These are phyloP conservation scores for Hermanozyma aechmeae DNA, from an alignment of 805 yeast species.

Conservation along the genomic window DNA sequence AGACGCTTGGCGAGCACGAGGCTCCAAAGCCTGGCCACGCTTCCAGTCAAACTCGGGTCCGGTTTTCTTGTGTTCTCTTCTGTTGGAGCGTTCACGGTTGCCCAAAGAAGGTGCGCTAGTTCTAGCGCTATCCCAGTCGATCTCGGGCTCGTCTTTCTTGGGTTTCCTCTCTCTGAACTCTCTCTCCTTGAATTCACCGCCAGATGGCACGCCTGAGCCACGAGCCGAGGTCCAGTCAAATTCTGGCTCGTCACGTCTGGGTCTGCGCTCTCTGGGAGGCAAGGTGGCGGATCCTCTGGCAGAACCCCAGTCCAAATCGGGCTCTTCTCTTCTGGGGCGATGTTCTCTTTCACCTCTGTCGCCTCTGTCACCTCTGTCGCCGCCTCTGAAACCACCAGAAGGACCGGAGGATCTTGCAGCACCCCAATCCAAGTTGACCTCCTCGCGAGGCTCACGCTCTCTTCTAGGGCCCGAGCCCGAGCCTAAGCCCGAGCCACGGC, in stretches of 20 bases:
- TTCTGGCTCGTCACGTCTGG: slow-evolving; percentile 30
- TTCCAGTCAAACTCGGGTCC: slow-evolving; percentile 28
- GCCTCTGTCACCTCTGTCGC: slow-evolving; percentile 4
- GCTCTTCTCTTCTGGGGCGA: slow-evolving; percentile 37
- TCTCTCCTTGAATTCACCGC: slow-evolving; percentile 20
- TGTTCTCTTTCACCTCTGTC: slow-evolving; percentile 13
- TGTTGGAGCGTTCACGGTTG: slow-evolving; percentile 4
- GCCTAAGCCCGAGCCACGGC: neutral
- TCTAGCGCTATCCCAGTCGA: slow-evolving; percentile 17
- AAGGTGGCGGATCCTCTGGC: slow-evolving; percentile 31
- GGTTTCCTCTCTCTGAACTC: slow-evolving; percentile 18
- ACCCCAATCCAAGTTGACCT: slow-evolving; percentile 9
- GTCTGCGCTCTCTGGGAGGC: slow-evolving; percentile 31
- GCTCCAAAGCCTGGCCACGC: slow-evolving; percentile 25
- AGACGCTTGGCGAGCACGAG: slow-evolving; percentile 6
- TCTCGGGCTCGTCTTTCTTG: slow-evolving; percentile 11
- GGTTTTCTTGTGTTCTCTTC: slow-evolving; percentile 11
- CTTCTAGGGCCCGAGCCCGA: slow-evolving; percentile 2
- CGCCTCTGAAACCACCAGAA: neutral
- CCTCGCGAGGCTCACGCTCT: slow-evolving; percentile 4
- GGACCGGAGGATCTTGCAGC: neutral
- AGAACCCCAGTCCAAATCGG: slow-evolving; percentile 52
- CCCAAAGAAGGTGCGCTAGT: slow-evolving; percentile 9
- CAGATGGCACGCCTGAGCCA: slow-evolving; percentile 10
- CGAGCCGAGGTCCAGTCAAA: slow-evolving; percentile 36